These are phyloP conservation scores for Fraxinus velutina DNA, from an alignment of 305 asterid genomes.

Conservation along the genomic window DNA sequence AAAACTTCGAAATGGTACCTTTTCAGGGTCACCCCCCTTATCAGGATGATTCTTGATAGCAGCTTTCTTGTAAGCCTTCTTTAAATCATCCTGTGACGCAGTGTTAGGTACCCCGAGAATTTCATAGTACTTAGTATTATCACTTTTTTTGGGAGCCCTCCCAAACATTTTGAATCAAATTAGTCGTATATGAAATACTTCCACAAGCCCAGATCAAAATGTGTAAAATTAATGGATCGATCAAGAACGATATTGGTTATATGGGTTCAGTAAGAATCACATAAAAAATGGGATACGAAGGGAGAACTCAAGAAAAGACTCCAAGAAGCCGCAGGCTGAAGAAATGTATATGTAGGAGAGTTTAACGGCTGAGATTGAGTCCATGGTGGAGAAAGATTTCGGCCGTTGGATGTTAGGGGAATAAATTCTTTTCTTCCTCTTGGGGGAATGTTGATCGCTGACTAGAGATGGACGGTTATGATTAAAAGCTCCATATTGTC, in stretches of 20 bases:
- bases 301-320: background rate
- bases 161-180: slow-evolving; percentile 43
- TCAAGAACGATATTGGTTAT: background rate
- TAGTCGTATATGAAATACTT: background rate
- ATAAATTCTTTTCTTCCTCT: background rate
- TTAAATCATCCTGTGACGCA: slow-evolving; percentile 57
- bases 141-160: slow-evolving; percentile 40
- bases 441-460: background rate
- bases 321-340: background rate
- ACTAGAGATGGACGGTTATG: background rate
- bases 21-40: slow-evolving; percentile 77
- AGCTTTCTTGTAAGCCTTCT: slow-evolving; percentile 62
- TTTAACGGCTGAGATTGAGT: background rate
- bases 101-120: slow-evolving; percentile 50
- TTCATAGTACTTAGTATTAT: slow-evolving; percentile 54
- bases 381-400: background rate
- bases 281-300: background rate
- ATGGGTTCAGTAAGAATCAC: background rate
- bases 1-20: slow-evolving; percentile 24
- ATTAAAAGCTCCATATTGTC: background rate
- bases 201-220: background rate
- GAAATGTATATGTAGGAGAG: background rate
- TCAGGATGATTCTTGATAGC: slow-evolving; percentile 70
- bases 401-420: background rate
- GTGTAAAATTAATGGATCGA: background rate